Evolutionary conservation across 768 basidiomycete species (phyloP).

Genomic region (Candolleomyces aberdarensis): DNA sequence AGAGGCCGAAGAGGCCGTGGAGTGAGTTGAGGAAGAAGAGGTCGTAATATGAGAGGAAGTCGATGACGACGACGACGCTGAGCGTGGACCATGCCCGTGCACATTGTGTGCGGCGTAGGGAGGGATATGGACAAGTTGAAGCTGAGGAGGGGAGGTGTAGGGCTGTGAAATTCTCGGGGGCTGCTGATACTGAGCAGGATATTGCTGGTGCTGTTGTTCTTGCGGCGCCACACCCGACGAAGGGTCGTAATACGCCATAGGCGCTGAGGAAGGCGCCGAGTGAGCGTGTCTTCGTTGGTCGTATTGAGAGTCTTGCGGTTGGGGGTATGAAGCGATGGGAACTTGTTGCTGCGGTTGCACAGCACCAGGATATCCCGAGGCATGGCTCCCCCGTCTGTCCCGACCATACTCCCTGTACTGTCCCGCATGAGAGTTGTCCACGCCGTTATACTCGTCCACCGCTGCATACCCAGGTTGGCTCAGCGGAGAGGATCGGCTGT

Average conservation of each 20-base stretch:
- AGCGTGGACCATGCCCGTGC: conserved; percentile 3
- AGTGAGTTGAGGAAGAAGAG: neutral
- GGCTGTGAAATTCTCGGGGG: too few species aligned
- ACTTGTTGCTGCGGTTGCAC: too few species aligned
- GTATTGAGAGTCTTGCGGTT: neutral
- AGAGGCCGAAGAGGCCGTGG: neutral
- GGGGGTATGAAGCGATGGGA: neutral
- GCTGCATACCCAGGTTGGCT: neutral
- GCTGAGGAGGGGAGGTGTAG: too few species aligned
- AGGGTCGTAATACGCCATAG: too few species aligned
- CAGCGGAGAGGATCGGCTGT: neutral
- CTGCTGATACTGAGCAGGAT: too few species aligned
- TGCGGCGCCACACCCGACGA: neutral
- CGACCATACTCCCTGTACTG: neutral
- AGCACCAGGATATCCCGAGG: too few species aligned
- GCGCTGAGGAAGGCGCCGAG: too few species aligned
- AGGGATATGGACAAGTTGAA: neutral
- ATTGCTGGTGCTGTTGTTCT: too few species aligned
- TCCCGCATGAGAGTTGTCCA: neutral
- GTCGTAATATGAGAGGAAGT: conserved; percentile 6
- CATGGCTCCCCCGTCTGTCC: neutral
- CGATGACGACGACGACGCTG: conserved; percentile 6
- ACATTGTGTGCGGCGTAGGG: conserved; percentile 1
- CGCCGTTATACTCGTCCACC: neutral
- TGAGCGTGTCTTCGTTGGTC: too few species aligned